Evolutionary conservation across 2,329 filamentous ascomycete species (phyloP).

Genomic region (Trematosphaeria pertusa): DNA sequence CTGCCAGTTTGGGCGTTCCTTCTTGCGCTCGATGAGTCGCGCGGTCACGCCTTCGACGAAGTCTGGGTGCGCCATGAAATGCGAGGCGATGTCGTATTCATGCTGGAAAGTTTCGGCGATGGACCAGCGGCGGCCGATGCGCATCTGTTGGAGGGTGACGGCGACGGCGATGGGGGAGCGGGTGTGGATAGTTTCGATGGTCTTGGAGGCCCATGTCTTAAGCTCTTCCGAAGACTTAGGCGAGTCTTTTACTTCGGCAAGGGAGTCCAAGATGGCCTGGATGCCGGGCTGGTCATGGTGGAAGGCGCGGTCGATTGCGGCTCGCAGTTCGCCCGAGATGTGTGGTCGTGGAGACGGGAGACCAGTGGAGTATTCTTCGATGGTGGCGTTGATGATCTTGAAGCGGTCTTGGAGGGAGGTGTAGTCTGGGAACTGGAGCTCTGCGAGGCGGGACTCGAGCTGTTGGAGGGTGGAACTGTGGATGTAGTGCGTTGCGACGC

Average conservation of each 20-base stretch:
- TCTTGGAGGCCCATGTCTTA: constrained; percentile 78
- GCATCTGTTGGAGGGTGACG: constrained; percentile 85
- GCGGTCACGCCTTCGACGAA: constrained; percentile 92
- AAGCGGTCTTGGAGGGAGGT: constrained; percentile 69
- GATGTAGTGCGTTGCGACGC: constrained; percentile 94
- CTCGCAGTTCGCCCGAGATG: constrained; percentile 73
- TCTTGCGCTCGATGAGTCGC: constrained; percentile 74
- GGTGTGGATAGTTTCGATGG: constrained; percentile 74
- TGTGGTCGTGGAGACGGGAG: constrained; percentile 66
- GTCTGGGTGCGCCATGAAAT: constrained; percentile 91
- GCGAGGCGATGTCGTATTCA: constrained; percentile 82
- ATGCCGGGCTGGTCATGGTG: constrained; percentile 64
- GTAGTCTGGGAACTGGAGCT: constrained; percentile 86
- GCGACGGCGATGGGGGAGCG: constrained; percentile 87
- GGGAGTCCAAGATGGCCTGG: constrained; percentile 71
- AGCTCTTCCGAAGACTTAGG: constrained; percentile 51
- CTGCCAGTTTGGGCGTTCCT: constrained; percentile 74
- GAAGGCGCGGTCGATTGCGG: constrained; percentile 77
- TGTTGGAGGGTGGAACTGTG: constrained; percentile 85
- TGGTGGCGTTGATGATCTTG: constrained; percentile 79
- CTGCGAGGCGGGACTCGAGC: constrained; percentile 84
- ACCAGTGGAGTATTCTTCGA: constrained; percentile 89
- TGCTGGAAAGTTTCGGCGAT: constrained; percentile 85
- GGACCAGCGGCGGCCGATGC: constrained; percentile 74
- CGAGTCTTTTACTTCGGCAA: constrained; percentile 59